Conservation (phyloP, 1,284 basidiomycete species). For the Tilletia walkeri region DNA sequence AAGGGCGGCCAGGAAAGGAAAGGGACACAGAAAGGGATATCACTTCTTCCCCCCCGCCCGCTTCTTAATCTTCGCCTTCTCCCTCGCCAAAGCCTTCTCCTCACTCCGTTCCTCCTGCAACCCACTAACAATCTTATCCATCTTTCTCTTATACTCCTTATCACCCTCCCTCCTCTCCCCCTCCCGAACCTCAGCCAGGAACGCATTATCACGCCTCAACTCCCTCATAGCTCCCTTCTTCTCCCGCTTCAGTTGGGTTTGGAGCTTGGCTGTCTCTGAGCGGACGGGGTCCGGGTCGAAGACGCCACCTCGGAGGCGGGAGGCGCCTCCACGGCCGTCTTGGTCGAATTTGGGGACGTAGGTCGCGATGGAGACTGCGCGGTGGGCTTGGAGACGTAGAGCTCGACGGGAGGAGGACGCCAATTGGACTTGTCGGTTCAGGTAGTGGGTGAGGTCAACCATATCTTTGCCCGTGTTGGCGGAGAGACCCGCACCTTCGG, state of each 20-base stretch:
- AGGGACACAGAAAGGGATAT: too few species aligned
- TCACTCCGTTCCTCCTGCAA: slow-evolving; percentile 89
- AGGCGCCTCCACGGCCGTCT: slow-evolving; percentile 51
- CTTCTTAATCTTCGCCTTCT: slow-evolving; percentile 60
- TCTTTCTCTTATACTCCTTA: slow-evolving; percentile 61
- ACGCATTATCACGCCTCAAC: slow-evolving; percentile 88
- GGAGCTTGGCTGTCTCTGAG: slow-evolving; percentile 80
- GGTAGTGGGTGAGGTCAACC: slow-evolving; percentile 4
- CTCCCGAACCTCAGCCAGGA: slow-evolving; percentile 73
- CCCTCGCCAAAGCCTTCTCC: slow-evolving; percentile 77
- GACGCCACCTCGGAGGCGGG: slow-evolving; percentile 13
- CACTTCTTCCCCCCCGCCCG: background rate
- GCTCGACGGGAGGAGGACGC: slow-evolving; percentile 72
- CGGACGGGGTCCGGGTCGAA: slow-evolving; percentile 88
- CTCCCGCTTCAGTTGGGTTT: slow-evolving; percentile 89
- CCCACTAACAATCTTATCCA: slow-evolving; percentile 70
- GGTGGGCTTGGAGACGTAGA: slow-evolving; percentile 85
- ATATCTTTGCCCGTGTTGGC: background rate
- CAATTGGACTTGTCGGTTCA: slow-evolving; percentile 67
- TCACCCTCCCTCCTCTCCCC: slow-evolving; percentile 81
- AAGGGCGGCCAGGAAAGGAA: too few species aligned
- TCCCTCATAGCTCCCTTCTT: slow-evolving; percentile 95
- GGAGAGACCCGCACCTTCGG: background rate
- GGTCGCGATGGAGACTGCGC: slow-evolving; percentile 89
- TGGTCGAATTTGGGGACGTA: slow-evolving; percentile 92